phyloP scores from a whole-genome alignment of 73 alveolate genomes.

The Tetrahymena borealis region DNA sequence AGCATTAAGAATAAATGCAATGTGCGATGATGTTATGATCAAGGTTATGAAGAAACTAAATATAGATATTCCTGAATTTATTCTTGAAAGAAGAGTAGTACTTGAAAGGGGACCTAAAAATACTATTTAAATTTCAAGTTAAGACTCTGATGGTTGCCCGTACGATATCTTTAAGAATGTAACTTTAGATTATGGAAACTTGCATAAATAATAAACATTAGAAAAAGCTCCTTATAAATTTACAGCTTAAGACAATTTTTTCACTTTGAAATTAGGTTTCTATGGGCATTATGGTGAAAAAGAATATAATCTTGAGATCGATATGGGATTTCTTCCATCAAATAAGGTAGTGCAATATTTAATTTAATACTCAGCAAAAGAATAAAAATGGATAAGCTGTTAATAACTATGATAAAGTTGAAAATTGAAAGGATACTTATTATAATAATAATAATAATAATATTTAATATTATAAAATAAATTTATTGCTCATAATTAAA shows the following conservation, averaged over 20 bases:
- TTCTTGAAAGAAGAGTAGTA: background rate
- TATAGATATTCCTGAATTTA: background rate
- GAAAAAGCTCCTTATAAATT: background rate
- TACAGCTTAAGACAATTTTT: background rate
- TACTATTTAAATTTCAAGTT: background rate
- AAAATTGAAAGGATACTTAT: too few species aligned
- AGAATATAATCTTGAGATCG: background rate
- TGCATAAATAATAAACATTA: background rate
- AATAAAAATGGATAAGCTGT: background rate
- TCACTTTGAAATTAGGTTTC: background rate
- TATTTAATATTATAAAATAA: too few species aligned
- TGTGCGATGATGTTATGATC: background rate
- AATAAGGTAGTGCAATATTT: background rate
- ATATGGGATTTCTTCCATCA: background rate
- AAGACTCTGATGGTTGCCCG: background rate
- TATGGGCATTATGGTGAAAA: background rate
- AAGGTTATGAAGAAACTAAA: background rate
- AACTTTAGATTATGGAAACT: background rate
- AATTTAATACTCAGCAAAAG: background rate
- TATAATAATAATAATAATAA: too few species aligned
- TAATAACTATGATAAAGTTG: background rate
- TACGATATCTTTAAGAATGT: background rate
- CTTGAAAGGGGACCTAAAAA: background rate
- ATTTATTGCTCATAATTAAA: too few species aligned
- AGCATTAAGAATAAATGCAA: background rate